Evolutionary conservation across 2,329 filamentous ascomycete species (phyloP).

Genomic region (Colletotrichum lentis): DNA sequence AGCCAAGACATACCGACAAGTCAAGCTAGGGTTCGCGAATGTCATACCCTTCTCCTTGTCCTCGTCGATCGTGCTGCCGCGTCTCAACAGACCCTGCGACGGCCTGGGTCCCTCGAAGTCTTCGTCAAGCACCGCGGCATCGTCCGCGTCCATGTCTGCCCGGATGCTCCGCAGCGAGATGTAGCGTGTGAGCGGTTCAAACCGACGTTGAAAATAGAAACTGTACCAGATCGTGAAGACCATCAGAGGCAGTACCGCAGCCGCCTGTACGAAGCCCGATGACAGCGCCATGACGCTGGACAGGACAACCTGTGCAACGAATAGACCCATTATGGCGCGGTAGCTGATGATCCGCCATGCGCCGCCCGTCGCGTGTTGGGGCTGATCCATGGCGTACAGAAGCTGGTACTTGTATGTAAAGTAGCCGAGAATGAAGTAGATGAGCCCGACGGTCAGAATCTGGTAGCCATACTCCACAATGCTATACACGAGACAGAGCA

Average conservation of each 20-base stretch:
- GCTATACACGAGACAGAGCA: slow-evolving; percentile 95
- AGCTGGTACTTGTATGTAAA: slow-evolving; percentile 98
- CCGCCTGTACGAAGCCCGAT: slow-evolving; percentile 75
- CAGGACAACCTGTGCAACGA: slow-evolving; percentile 92
- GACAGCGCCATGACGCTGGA: slow-evolving; percentile 83
- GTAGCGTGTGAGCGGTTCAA: slow-evolving; percentile 88
- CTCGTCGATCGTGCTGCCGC: slow-evolving; percentile 75
- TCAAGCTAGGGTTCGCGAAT: slow-evolving; percentile 81
- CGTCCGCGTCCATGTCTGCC: slow-evolving; percentile 54
- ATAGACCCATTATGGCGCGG: slow-evolving; percentile 82
- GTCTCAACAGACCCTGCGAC: slow-evolving; percentile 54
- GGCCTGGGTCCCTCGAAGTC: slow-evolving; percentile 48
- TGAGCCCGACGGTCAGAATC: slow-evolving; percentile 80
- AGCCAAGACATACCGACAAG: slow-evolving; percentile 63
- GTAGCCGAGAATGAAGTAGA: slow-evolving; percentile 85
- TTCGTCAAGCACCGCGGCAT: slow-evolving; percentile 49
- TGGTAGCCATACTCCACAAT: slow-evolving; percentile 81
- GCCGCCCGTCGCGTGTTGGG: slow-evolving; percentile 89
- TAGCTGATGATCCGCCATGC: slow-evolving; percentile 98
- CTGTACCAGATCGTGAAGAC: slow-evolving; percentile 87
- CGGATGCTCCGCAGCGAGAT: slow-evolving; percentile 90
- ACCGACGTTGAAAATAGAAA: slow-evolving; percentile 80
- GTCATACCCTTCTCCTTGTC: slow-evolving; percentile 72
- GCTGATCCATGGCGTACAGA: slow-evolving; percentile 97
- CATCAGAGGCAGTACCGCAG: slow-evolving; percentile 78